A percentile compares a stretch with the other conserved stretches of the same genome.
phyloP scores from a whole-genome alignment of 768 basidiomycete species.

The Agaricus subrufescens region DNA sequence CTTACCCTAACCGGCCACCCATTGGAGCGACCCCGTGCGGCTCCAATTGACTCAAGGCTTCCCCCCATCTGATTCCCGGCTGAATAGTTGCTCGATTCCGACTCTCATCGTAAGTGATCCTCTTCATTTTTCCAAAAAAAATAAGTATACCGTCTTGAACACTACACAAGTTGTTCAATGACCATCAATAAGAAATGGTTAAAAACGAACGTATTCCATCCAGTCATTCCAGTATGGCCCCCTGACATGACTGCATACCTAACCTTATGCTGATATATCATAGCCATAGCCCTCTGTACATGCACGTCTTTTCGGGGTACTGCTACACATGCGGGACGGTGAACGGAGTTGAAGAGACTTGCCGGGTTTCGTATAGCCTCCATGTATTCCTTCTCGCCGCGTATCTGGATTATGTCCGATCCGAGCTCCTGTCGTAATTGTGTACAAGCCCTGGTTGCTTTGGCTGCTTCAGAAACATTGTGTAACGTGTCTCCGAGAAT shows the following conservation, averaged over 20 bases:
- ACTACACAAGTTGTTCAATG: conserved; percentile 18
- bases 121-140: conserved; percentile 31
- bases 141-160: conserved; percentile 34
- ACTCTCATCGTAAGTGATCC: conserved; percentile 29
- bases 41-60: conserved; percentile 30
- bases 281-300: conserved; percentile 33
- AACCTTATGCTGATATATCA: conserved; percentile 27
- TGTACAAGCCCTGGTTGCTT: not conserved
- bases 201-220: conserved; percentile 31
- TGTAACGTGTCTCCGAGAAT: too few relatives aligned
- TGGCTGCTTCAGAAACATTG: not conserved
- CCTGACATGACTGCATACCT: conserved; percentile 40
- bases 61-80: conserved; percentile 39
- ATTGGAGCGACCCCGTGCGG: conserved; percentile 37
- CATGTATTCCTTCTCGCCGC: not conserved
- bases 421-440: conserved; percentile 7
- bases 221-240: conserved; percentile 36
- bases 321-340: conserved; percentile 31
- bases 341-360: conserved; percentile 30
- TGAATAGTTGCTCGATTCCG: conserved; percentile 34
- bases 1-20: conserved; percentile 33
- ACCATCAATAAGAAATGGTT: not conserved
- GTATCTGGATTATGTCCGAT: conserved; percentile 1
- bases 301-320: conserved; percentile 25
- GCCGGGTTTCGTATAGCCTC: conserved; percentile 18